Conservation (phyloP, 2,329 filamentous ascomycete species). For the Trichoderma harzianum region DNA sequence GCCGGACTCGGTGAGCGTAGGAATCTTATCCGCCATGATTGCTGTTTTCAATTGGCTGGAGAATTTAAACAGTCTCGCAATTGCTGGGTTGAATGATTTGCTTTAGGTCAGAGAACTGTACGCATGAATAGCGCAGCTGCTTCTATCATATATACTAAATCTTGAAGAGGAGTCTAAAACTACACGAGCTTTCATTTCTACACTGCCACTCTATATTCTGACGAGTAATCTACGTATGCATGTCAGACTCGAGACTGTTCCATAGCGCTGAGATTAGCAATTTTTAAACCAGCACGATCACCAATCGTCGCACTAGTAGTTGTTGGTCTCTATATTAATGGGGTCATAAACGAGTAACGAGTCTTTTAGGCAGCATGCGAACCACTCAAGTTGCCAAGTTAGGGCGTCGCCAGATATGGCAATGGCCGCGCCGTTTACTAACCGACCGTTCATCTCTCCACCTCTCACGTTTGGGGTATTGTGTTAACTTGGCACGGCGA, state of each 20-base stretch:
- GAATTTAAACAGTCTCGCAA: too few species aligned
- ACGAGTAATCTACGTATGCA: background rate
- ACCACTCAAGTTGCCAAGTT: background rate
- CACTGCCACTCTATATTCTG: background rate
- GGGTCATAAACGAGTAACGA: background rate
- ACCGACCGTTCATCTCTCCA: background rate
- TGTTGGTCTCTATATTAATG: background rate
- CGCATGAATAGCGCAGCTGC: background rate
- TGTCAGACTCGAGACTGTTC: background rate
- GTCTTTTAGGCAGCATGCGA: too few species aligned
- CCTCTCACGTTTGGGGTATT: background rate
- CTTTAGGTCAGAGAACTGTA: background rate
- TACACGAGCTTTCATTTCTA: background rate
- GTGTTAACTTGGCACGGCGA: background rate
- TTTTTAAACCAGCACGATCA: background rate
- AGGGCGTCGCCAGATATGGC: background rate
- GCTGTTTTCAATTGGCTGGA: background rate
- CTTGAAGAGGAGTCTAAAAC: background rate
- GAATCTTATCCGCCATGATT: slow-evolving; percentile 8
- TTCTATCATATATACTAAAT: background rate
- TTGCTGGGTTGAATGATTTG: background rate
- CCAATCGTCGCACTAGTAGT: background rate
- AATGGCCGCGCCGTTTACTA: background rate
- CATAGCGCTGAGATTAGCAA: background rate
- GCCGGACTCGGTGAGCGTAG: slow-evolving; percentile 1